Base-by-base conservation (phyloP, 495 filamentous ascomycete species). In the Massariosphaeria phaeospora region DNA sequence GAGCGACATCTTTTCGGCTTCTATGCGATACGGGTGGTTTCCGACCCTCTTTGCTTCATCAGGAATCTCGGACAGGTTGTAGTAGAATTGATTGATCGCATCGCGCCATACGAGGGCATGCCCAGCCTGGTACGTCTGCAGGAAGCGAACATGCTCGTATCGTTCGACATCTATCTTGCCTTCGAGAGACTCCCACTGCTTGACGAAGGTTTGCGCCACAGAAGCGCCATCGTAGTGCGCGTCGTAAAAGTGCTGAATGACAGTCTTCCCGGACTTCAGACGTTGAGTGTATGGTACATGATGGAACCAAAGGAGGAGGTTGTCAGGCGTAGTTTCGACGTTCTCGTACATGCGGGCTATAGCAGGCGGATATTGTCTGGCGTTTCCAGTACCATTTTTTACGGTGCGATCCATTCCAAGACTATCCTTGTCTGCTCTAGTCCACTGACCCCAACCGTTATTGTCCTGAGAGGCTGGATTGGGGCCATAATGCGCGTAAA, bases 171-270 rank as follows among this genome's bases (percentile, higher is more conserved):
- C 84, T 41, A 88, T 71, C 17, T 75, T 72, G 0, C 76, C 77
- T 18, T 73, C 51, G 0, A 87, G 69, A 2, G 72, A 66, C 29
- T 75, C 59, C 83, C 83, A 86, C 39, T 69, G 62, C 1, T 62
- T 35, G 0, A 73, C 62, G 63, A 86, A 85, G 0, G 71, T 75
- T 50, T 84, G 80, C 1, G 77, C 84, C 2, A 74, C 77, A 18
- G 70, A 75, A 17, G 78, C 76, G 13, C 84, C 84, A 13, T 56
- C 68, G 67, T 88, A 86, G 66, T 88, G 77, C 25, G 81, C 79
- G 57, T 88, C 79, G 62, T 87, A 88, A 63, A 88, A 85, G 64
- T 88, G 81, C 66, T 88, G 84, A 44, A 88, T 86, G 1, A 88
- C 82, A 0, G 82, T 84, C 66, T 84, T 79, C 7, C 82, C 81